Base-by-base conservation (phyloP, 352 stramenopile genomes). In the Peronospora destructor region DNA sequence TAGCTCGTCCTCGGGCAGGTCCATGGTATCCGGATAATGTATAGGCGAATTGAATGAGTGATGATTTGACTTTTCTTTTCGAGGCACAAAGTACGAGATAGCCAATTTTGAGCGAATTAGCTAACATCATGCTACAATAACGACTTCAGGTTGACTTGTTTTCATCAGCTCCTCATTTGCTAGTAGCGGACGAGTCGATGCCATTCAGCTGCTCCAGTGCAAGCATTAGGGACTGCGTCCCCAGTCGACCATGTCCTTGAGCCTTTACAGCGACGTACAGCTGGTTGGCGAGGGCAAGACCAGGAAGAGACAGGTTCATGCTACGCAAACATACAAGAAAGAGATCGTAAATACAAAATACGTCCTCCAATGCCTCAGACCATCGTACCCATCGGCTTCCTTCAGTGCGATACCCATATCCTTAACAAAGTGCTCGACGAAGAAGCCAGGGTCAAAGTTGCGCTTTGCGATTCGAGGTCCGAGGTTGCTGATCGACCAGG, bases 351-450 rank as follows among this genome's bases (percentile, higher is more conserved):
- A 35, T n/a, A 19, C 19, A 16, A 33, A 16, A 17, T 16, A 29
- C 30, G 21, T n/a, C n/a, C 8, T 19, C 9, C 26, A 34, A n/a
- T 26, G 29, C 32, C 23, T 26, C 21, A 19, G 6, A 35, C 23
- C 12, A 36, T 14, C 58, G 45, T 45, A 76, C 69, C 76, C 59
- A 35, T 91, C 66, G 0, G 84, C 83, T 43, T 94, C 84, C 49
- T 93, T 89, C 14, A 94, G 53, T 14, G 85, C 85, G 41, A 95
- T 95, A n/a, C 84, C 83, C 78, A 95, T 88, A 51, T 95, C 85
- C 50, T 95, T 95, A 39, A 95, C 52, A 40, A 94, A 95, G 52
- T 95, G 85, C 56, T 95, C 84, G 26, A 95, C 84, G 39, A 94
- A 90, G 60, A 95, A 95, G 16, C 85, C 85, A 25, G 85, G 85